Conservation (phyloP, 805 yeast genomes). For the fission yeast (Schizosaccharomyces pombe) region DNA sequence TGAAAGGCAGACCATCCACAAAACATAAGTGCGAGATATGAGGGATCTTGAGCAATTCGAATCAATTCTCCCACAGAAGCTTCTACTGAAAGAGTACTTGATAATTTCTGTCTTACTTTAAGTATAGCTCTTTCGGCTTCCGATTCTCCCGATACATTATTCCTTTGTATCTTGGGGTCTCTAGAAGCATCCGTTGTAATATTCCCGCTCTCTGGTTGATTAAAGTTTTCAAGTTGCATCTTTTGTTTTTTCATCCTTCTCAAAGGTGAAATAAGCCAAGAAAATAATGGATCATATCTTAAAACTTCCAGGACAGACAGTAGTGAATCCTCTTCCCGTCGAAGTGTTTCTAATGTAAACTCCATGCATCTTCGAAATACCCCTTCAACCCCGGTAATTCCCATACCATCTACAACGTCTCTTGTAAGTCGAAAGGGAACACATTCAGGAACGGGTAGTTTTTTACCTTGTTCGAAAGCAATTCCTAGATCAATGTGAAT, state of each 20-base stretch:
- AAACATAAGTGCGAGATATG: conserved; percentile 50
- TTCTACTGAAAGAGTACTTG: conserved; percentile 50
- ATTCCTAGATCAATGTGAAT: conserved; percentile 91
- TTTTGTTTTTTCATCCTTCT: not conserved
- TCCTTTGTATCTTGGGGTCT: not conserved
- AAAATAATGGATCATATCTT: conserved; percentile 76
- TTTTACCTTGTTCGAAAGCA: conserved; percentile 82
- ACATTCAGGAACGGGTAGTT: conserved; percentile 67
- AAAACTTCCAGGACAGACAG: conserved; percentile 64
- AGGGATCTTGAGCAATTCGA: conserved; percentile 44
- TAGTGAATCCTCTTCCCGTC: conserved; percentile 44
- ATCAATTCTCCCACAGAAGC: conserved; percentile 66
- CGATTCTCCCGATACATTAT: conserved; percentile 15
- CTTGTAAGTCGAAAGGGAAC: conserved; percentile 84
- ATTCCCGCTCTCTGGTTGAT: not conserved
- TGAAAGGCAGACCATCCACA: conserved; percentile 37
- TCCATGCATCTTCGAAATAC: conserved; percentile 52
- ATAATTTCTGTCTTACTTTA: conserved; percentile 50
- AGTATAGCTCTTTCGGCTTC: conserved; percentile 65
- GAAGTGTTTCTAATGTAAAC: conserved; percentile 40
- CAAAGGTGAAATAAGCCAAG: conserved; percentile 64
- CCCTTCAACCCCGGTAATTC: conserved; percentile 66
- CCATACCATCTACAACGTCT: conserved; percentile 83
- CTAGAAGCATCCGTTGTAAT: not conserved
- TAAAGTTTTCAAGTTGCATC: not conserved